phyloP scores from a whole-genome alignment of 2,329 filamentous ascomycete genomes.

The Alternaria postmessia region DNA sequence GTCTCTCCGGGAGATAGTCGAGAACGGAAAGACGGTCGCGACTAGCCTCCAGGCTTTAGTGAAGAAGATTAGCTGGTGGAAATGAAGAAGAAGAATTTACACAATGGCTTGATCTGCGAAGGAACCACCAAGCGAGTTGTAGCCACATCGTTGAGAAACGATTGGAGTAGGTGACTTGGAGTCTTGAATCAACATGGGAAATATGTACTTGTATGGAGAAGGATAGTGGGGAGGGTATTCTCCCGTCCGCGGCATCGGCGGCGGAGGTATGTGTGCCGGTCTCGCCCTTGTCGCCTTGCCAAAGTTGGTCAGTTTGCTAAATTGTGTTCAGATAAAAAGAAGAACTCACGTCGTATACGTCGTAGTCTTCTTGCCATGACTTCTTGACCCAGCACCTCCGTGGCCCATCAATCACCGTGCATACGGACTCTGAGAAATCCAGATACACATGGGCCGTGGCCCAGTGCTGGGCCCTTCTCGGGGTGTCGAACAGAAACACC shows the following conservation, averaged over 20 bases:
- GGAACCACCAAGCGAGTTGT: not conserved
- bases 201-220: not conserved
- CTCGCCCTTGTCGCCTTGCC: not conserved
- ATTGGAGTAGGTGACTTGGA: not conserved
- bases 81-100: not conserved
- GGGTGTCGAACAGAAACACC: not conserved
- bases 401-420: not conserved
- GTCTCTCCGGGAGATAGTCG: slow-evolving; percentile 6
- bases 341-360: not conserved
- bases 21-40: not conserved
- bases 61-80: not conserved
- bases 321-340: not conserved
- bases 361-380: not conserved
- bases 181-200: not conserved
- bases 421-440: slow-evolving; percentile 16
- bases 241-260: not conserved
- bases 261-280: not conserved
- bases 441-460: slow-evolving; percentile 17
- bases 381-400: not conserved
- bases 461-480: not conserved
- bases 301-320: slow-evolving; percentile 5
- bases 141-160: not conserved
- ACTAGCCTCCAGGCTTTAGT: slow-evolving; percentile 1
- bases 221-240: not conserved
- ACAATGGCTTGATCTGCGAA: not conserved